Evolutionary conservation across 2,329 filamentous ascomycete genomes (phyloP), one percentile per base, ranked within the genome.

Genomic region (Lachnellula suecica): DNA sequence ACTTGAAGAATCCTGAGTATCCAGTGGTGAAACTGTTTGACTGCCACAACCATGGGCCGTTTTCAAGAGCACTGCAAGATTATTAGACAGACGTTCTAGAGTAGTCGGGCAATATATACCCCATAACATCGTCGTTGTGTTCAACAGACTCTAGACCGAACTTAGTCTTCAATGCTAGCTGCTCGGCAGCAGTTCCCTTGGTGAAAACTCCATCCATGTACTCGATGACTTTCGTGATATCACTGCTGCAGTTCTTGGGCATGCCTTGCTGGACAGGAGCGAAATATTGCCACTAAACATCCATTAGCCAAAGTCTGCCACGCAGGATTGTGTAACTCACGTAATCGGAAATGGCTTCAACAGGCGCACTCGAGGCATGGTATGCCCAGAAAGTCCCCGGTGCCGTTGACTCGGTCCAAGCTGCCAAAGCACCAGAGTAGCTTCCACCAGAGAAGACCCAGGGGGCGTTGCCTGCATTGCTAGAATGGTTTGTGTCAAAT

Each of bases 361-460:
- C 79, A 0, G 79, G 77, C 0, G 75, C 81, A 62, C 76, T 79
- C 25, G 77, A 79, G 3, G 79, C 70, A 64, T 81, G 79, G 57
- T 83, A 83, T 1, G 79, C 80, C 80, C 80, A 84, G 66, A 82
- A 80, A 1, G 79, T 82, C 6, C 77, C 81, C 0, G 79, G 79
- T 1, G 73, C 68, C 2, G 76, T 68, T 2, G 74, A 75, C 31
- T 77, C 76, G 2, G 74, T 79, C 79, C 80, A 83, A 1, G 79
- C 80, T 2, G 79, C 65, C 15, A 84, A 68, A 4, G 79, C 78
- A 37, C 80, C 81, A 27, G 73, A 74, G 63, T 84, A 84, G 0
- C 77, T 82, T 24, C 79, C 80, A 13, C 81, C 81, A 6, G 72
- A 69, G 43, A 79, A 70, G 4, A 84, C 72, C 81, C 81, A 84